These are phyloP conservation scores for Harrya chromipes DNA, from an alignment of 768 basidiomycete genomes.

Conservation along the genomic window DNA sequence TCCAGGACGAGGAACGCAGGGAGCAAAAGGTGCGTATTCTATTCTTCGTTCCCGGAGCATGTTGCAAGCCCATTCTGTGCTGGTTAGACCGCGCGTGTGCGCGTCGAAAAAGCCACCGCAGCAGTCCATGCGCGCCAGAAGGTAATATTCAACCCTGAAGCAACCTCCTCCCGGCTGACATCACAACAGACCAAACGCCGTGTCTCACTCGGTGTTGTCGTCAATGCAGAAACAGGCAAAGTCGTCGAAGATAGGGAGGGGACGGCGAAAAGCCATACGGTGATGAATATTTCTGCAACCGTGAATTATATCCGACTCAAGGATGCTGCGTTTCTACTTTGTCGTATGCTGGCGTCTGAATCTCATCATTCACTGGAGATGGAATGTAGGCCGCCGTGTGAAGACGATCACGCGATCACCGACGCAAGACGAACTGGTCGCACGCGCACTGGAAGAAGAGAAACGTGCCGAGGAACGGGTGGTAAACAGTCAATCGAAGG, in stretches of 20 bases:
- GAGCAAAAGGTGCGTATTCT: constrained; percentile 23
- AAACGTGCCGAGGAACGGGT: constrained; percentile 64
- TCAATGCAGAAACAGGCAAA: constrained; percentile 62
- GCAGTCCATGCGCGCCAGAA: constrained; percentile 64
- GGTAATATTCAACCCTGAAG: constrained; percentile 63
- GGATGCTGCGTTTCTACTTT: constrained; percentile 41
- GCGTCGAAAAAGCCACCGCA: constrained; percentile 61
- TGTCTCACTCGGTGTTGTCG: constrained; percentile 51
- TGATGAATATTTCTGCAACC: constrained; percentile 66
- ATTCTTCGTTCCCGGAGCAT: neutral
- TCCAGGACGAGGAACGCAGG: constrained; percentile 57
- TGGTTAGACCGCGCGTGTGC: constrained; percentile 50
- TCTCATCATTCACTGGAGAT: constrained; percentile 34
- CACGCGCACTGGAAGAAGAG: constrained; percentile 83
- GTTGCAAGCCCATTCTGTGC: neutral
- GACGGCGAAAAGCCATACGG: constrained; percentile 50
- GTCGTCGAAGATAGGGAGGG: constrained; percentile 37
- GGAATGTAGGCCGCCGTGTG: no score
- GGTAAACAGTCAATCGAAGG: constrained; percentile 62
- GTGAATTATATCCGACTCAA: constrained; percentile 63
- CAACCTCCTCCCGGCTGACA: constrained; percentile 31
- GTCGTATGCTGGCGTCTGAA: neutral
- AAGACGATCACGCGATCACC: constrained; percentile 49
- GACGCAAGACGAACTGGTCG: constrained; percentile 81
- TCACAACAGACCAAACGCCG: constrained; percentile 38